Evolutionary conservation across 345 rosid genomes (phyloP), one percentile per base, ranked within the genome.

Genomic region (Durio zibethinus): DNA sequence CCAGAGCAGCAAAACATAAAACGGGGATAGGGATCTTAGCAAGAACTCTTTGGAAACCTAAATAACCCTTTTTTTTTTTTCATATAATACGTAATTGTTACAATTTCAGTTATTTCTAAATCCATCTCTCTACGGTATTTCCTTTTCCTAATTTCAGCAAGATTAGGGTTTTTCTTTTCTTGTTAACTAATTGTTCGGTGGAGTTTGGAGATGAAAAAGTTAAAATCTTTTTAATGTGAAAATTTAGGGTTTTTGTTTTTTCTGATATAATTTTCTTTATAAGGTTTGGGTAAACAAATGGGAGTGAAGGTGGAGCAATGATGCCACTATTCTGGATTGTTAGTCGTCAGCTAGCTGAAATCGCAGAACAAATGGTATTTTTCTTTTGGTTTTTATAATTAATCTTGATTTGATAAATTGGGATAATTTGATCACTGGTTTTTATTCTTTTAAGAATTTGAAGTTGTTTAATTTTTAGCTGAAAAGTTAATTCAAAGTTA

Each of bases 291-390:
- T 27, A n/a, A 66, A 69, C 73, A 80, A 73, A 85, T 80, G 86
- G 87, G 83, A 73, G 72, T 88, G 82, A 70, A 81, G 81, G 27
- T 74, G 38, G 78, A 75, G 81, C 80, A 77, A 87, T 93, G 86
- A 91, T 88, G 91, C 85, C 94, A 83, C 73, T 81, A 76, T 86
- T 88, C 81, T 87, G 88, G 85, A 65, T 81, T 86, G 90, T 80
- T 52, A 77, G 87, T 80, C 86, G 88, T 84, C 88, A 83, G 75
- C 83, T 87, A 72, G 91, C 83, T 52, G 91, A 89, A 48, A 86
- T 86, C 76, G 87, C 88, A 64, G 89, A 52, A 50, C 40, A 85
- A 29, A 88, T 91, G 92, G 92, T 91, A 85, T 67, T 31, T 71
- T 36, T 73, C 14, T 65, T n/a, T 23, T n/a, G n/a, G n/a, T 70